phyloP scores from a whole-genome alignment of 352 stramenopile species.

The Globisporangium spiculum region DNA sequence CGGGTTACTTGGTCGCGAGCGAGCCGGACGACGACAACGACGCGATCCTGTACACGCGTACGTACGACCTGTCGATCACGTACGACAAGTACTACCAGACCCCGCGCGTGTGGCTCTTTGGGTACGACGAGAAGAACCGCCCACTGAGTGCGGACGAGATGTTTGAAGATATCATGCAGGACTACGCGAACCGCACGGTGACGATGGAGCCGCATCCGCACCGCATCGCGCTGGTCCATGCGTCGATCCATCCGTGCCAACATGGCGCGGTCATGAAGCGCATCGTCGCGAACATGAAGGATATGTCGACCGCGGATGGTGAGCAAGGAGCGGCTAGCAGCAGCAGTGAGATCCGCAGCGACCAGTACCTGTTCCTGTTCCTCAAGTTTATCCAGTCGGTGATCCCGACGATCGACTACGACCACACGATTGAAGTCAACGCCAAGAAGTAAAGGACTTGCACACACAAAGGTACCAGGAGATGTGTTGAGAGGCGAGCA shows the following conservation, averaged over 20 bases:
- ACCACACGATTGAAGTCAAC: constrained; percentile 98
- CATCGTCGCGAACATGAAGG: constrained; percentile 92
- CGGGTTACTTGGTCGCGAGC: constrained; percentile 64
- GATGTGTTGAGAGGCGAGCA: not conserved
- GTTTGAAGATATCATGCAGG: constrained; percentile 99
- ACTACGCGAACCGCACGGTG: constrained; percentile 99
- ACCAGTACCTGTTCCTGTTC: constrained; percentile 99
- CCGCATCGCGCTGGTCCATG: constrained; percentile 83
- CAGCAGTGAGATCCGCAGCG: constrained; percentile 74
- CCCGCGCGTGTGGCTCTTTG: constrained; percentile 97
- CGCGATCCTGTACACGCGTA: constrained; percentile 92
- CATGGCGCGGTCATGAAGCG: constrained; percentile 98
- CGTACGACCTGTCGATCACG: constrained; percentile 98
- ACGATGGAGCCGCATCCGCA: constrained; percentile 98
- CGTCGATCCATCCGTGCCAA: constrained; percentile 97
- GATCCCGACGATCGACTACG: constrained; percentile 99
- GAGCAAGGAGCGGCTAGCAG: constrained; percentile 25
- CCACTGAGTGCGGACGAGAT: constrained; percentile 92
- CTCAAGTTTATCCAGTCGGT: constrained; percentile 99
- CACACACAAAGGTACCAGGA: not conserved
- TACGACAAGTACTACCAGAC: constrained; percentile 99
- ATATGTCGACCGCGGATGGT: constrained; percentile 45
- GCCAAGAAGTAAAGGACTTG: constrained; percentile 35
- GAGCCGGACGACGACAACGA: constrained; percentile 88
- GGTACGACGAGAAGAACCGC: constrained; percentile 90